phyloP scores from a whole-genome alignment of 2,329 filamentous ascomycete genomes.

The Xylaria polymorpha region DNA sequence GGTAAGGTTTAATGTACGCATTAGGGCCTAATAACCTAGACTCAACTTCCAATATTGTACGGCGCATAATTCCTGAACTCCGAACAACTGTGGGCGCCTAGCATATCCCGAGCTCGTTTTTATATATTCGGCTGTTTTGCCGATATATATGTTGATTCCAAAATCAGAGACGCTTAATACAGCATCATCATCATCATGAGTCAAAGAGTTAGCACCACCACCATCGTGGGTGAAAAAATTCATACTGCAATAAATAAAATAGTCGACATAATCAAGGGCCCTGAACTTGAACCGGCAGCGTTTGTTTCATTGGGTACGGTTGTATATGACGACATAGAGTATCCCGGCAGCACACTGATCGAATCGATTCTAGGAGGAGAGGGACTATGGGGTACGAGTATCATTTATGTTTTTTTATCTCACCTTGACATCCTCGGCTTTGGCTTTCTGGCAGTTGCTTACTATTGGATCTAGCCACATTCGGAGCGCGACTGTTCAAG shows the following conservation, averaged over 20 bases:
- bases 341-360: not conserved
- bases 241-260: too few relatives aligned
- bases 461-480: conserved; percentile 26
- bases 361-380: conserved; percentile 1
- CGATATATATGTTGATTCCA: not conserved
- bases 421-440: not conserved
- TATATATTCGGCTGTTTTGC: not conserved
- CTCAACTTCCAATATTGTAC: not conserved
- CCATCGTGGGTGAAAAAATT: too few relatives aligned
- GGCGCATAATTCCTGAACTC: not conserved
- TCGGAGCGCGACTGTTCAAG: conserved; percentile 31
- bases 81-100: not conserved
- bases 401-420: not conserved
- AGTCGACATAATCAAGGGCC: too few relatives aligned
- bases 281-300: not conserved
- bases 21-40: not conserved
- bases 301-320: conserved; percentile 25
- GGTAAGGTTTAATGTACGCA: too few relatives aligned
- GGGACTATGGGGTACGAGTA: conserved; percentile 26
- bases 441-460: not conserved
- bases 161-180: not conserved
- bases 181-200: conserved; percentile 18
- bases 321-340: not conserved
- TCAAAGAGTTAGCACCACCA: not conserved
- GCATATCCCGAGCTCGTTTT: not conserved